Percentiles rank a stretch among this genome's conserved stretches.
Conservation (phyloP, 192 early-diverging fungal species). For the Coemansia sp. region DNA sequence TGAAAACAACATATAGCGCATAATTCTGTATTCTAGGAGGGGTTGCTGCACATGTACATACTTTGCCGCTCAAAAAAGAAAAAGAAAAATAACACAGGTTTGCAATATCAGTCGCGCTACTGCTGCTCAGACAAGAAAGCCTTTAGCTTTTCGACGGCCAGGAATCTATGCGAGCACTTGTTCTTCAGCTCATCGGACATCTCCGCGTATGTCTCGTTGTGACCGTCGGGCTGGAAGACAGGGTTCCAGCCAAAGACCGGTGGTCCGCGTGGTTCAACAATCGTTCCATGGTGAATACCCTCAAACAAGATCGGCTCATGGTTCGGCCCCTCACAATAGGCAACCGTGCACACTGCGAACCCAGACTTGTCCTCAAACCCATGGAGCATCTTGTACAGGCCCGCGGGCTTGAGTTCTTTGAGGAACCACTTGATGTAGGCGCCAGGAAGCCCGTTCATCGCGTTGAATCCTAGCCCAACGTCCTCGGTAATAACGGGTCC, state of each 20-base stretch:
- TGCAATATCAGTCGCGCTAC: neutral
- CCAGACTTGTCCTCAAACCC: slow-evolving; percentile 92
- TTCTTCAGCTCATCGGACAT: slow-evolving; percentile 87
- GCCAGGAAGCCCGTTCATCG: slow-evolving; percentile 90
- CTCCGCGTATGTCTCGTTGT: slow-evolving; percentile 80
- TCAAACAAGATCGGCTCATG: slow-evolving; percentile 88
- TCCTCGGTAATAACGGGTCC: slow-evolving; percentile 91
- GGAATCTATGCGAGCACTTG: slow-evolving; percentile 85
- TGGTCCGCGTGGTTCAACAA: slow-evolving; percentile 86
- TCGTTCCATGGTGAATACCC: slow-evolving; percentile 77
- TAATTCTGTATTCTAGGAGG: neutral
- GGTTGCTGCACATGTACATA: slow-evolving; percentile 5
- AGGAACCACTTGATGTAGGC: slow-evolving; percentile 96
- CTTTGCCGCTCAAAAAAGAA: neutral
- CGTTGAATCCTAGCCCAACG: slow-evolving; percentile 93
- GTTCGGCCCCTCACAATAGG: slow-evolving; percentile 81
- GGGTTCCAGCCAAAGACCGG: slow-evolving; percentile 96
- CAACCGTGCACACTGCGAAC: slow-evolving; percentile 91
- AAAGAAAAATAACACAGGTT: neutral
- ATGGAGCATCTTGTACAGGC: slow-evolving; percentile 77
- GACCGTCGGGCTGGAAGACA: slow-evolving; percentile 86
- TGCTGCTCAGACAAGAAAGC: slow-evolving; percentile 37
- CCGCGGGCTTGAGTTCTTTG: slow-evolving; percentile 74
- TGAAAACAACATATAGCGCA: neutral
- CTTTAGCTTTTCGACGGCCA: slow-evolving; percentile 75